phyloP scores from a whole-genome alignment of 495 filamentous ascomycete species.

The Xanthoparmelia taractica region DNA sequence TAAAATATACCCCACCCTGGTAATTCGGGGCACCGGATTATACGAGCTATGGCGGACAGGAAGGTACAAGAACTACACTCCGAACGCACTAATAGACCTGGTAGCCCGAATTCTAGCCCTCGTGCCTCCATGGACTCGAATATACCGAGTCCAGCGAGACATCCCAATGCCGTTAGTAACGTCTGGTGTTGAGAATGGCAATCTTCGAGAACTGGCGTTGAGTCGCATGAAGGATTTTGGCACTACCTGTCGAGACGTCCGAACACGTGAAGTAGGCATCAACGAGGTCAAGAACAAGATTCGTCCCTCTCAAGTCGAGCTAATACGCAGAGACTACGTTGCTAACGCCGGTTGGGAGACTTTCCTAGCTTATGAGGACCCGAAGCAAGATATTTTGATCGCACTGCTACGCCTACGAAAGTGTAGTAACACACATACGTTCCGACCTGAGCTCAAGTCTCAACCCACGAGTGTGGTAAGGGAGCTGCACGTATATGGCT shows the following conservation, averaged over 20 bases:
- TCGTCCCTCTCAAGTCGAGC: constrained; percentile 88
- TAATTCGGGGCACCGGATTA: constrained; percentile 92
- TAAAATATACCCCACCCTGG: constrained; percentile 96
- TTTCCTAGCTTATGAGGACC: constrained; percentile 95
- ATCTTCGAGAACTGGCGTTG: constrained; percentile 84
- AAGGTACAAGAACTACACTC: constrained; percentile 96
- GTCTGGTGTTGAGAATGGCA: constrained; percentile 94
- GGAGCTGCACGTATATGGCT: constrained; percentile 94
- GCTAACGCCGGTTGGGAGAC: constrained; percentile 98
- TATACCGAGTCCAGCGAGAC: constrained; percentile 96
- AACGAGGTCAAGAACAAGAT: constrained; percentile 99
- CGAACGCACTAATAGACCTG: constrained; percentile 89
- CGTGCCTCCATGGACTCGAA: constrained; percentile 94
- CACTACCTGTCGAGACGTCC: constrained; percentile 94
- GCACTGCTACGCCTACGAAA: constrained; percentile 83
- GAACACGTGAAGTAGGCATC: constrained; percentile 93
- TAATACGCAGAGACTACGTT: constrained; percentile 88
- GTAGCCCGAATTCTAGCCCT: constrained; percentile 92
- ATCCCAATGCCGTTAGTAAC: constrained; percentile 98
- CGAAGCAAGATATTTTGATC: constrained; percentile 96
- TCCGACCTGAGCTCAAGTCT: constrained; percentile 73
- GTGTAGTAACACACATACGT: constrained; percentile 83
- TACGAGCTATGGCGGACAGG: constrained; percentile 98
- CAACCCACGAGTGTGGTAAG: constrained; percentile 88
- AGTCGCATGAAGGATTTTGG: constrained; percentile 98